phyloP scores from a whole-genome alignment of 345 rosid genomes.

The Eucalyptus melliodora region DNA sequence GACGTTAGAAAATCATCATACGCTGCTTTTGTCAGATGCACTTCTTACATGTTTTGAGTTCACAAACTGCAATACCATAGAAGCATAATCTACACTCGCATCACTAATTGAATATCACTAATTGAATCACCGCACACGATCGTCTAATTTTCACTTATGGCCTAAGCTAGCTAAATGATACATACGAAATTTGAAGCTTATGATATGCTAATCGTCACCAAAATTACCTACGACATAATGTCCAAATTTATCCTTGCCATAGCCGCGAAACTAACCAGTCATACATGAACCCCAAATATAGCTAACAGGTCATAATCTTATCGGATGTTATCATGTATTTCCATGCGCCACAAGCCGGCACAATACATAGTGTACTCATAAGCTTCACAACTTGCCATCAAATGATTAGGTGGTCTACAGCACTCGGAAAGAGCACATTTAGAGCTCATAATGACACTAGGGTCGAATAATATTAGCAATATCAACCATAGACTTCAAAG shows the following conservation, averaged over 20 bases:
- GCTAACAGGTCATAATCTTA: neutral
- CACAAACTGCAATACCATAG: neutral
- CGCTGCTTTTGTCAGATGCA: neutral
- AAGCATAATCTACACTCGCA: neutral
- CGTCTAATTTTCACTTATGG: neutral
- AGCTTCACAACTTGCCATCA: neutral
- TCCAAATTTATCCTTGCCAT: neutral
- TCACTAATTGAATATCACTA: neutral
- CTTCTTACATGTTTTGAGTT: neutral
- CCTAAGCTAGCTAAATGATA: neutral
- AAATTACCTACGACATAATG: neutral
- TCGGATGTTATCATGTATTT: neutral
- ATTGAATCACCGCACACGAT: neutral
- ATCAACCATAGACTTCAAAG: constrained; percentile 21
- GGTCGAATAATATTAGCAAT: neutral
- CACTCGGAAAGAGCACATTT: neutral
- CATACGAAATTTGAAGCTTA: neutral
- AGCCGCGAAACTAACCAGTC: neutral
- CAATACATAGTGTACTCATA: neutral
- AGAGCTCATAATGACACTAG: neutral
- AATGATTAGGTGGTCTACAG: neutral
- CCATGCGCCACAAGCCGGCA: neutral
- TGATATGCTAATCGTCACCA: neutral
- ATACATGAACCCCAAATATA: neutral
- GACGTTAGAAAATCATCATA: neutral